Evolutionary conservation across 108 stramenopile genomes (phyloP).

Genomic region (Conticribra weissflogii): DNA sequence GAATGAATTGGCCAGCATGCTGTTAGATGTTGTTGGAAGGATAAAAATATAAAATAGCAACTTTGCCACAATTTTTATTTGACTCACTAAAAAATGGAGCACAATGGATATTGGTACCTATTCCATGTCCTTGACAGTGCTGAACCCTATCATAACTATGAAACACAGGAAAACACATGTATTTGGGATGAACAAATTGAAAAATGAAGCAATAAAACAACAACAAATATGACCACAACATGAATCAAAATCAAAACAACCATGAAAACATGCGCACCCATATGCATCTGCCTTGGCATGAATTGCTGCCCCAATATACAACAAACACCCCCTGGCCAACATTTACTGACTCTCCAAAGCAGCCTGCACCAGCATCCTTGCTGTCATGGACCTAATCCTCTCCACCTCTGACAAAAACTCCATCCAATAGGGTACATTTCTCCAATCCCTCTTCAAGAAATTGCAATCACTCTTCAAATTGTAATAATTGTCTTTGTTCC

Average conservation of each 20-base stretch:
- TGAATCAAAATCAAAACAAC: neutral
- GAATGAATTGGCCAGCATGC: neutral
- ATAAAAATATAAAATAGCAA: slow-evolving; percentile 12
- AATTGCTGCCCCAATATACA: slow-evolving; percentile 89
- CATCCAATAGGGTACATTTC: slow-evolving; percentile 55
- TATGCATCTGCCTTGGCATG: slow-evolving; percentile 83
- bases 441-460: slow-evolving; percentile 65
- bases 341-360: slow-evolving; percentile 65
- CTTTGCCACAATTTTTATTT: too few relatives aligned
- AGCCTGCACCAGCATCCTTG: slow-evolving; percentile 72
- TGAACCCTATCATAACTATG: slow-evolving; percentile 70
- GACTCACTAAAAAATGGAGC: slow-evolving; percentile 85
- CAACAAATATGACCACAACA: neutral
- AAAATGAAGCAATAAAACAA: neutral
- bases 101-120: slow-evolving; percentile 88
- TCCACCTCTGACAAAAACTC: slow-evolving; percentile 50
- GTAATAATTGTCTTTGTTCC: too few relatives aligned
- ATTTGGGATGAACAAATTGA: neutral
- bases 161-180: neutral
- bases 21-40: neutral
- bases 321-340: slow-evolving; percentile 72
- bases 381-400: slow-evolving; percentile 55
- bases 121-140: slow-evolving; percentile 96
- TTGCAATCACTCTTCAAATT: too few relatives aligned
- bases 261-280: slow-evolving; percentile 37